Percentiles rank a stretch among this genome's conserved stretches.
Evolutionary conservation across 1,139 yeast genomes (phyloP).

Genomic region (Protomyces pachydermus): DNA sequence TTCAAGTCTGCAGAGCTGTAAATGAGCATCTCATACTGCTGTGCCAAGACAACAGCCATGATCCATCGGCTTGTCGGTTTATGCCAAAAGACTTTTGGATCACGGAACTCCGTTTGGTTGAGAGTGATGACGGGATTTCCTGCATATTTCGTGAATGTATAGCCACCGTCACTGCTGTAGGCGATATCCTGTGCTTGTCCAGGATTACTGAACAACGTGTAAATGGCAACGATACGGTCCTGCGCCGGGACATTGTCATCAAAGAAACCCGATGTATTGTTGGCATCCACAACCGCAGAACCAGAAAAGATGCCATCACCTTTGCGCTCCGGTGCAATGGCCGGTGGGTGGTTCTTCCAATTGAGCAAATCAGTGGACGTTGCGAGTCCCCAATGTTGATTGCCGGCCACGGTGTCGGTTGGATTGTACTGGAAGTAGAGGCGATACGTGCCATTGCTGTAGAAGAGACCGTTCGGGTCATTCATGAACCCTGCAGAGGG

Average conservation of each 20-base stretch:
- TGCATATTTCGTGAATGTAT: conserved; percentile 38
- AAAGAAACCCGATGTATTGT: conserved; percentile 43
- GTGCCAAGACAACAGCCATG: conserved; percentile 41
- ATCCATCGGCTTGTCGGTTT: conserved; percentile 40
- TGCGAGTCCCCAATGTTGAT: conserved; percentile 43
- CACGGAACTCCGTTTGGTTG: conserved; percentile 41
- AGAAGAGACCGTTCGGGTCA: conserved; percentile 32
- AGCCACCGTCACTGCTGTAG: conserved; percentile 42
- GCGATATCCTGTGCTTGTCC: conserved; percentile 40
- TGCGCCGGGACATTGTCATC: conserved; percentile 35
- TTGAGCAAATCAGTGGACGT: conserved; percentile 39
- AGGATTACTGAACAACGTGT: conserved; percentile 35
- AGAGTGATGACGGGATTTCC: conserved; percentile 41
- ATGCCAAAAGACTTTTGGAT: conserved; percentile 45
- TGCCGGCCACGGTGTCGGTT: conserved; percentile 34
- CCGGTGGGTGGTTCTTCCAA: conserved; percentile 40
- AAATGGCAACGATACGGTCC: conserved; percentile 40
- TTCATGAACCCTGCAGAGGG: conserved; percentile 30
- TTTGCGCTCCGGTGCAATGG: conserved; percentile 37
- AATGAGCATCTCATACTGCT: conserved; percentile 39
- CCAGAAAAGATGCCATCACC: conserved; percentile 42
- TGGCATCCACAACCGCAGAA: conserved; percentile 40
- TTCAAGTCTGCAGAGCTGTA: conserved; percentile 39
- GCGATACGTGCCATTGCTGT: conserved; percentile 35
- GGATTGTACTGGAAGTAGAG: conserved; percentile 42